Base-by-base conservation (phyloP, 495 filamentous ascomycete species). In the Monascus purpureus region DNA sequence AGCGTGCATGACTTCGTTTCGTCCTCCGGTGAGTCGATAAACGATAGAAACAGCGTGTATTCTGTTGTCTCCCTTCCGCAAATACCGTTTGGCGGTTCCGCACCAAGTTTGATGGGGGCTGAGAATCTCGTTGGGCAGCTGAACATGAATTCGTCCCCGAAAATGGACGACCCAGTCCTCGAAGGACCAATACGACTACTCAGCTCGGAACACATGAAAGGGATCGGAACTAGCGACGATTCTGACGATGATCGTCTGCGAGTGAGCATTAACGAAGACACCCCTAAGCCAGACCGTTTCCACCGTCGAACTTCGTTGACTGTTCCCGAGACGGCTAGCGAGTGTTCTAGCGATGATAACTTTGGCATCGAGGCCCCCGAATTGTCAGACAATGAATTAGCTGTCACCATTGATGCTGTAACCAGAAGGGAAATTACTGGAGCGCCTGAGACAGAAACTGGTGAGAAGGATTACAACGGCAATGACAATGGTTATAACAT, bases 51-150 rank as follows among this genome's bases (percentile, higher is more conserved):
- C 37, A 53, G 52, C 31, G 46, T 54, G 32, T 49, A 55, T 40
- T 57, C 60, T 38, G 41, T 61, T 36, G 42, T 60, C 25, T 62
- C 61, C 42, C 56, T 62, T 41, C 55, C 57, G 31, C 47, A 52
- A 35, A 41, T 55, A 39, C 51, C 52, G 12, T 44, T 59, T 36
- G 45, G 49, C 33, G 55, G 53, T 36, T 58, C 57, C 28, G 67
- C 67, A 29, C 51, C 72, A 20, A 81, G 76, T 49, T 55, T 81
- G 20, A 63, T 73, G 38, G 77, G 75, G 24, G 67, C 77, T 32
- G 77, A 80, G 53, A 75, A 70, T 8, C 52, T 80, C 37, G 72
- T 83, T 39, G 64, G 71, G 39, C 67, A 74, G 41, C 55, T 82
- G 32, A 68, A 80, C 40, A 79, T 81, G 73, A 66, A 67, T 34